Percentiles rank a stretch among this genome's conserved stretches.
Conservation (phyloP, 2,329 filamentous ascomycete genomes). For the Endoconidiophora laricicola region DNA sequence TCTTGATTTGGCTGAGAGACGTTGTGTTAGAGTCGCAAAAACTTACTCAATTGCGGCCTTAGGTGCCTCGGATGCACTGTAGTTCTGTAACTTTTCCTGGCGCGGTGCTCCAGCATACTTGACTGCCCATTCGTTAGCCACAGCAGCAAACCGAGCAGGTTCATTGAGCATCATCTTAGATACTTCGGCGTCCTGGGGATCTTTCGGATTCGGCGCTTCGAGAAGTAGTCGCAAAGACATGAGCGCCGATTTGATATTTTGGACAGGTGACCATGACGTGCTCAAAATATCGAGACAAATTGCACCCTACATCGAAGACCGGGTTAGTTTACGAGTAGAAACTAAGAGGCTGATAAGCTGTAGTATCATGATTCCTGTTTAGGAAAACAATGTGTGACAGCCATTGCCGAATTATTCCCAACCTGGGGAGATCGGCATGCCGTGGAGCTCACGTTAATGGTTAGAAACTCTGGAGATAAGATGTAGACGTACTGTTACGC, state of each 20-base stretch:
- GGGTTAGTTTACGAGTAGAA: background rate
- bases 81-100: constrained; percentile 20
- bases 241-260: constrained; percentile 90
- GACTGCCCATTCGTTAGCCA: constrained; percentile 83
- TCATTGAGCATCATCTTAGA: constrained; percentile 73
- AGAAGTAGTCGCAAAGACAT: constrained; percentile 87
- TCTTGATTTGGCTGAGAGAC: too few relatives aligned
- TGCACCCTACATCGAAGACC: constrained; percentile 48
- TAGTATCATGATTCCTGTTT: background rate
- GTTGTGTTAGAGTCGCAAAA: background rate
- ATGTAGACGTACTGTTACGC: constrained; percentile 56
- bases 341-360: background rate
- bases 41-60: constrained; percentile 15
- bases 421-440: background rate
- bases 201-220: constrained; percentile 83
- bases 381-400: background rate
- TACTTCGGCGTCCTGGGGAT: constrained; percentile 92
- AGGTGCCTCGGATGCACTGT: background rate
- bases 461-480: background rate
- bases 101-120: constrained; percentile 61
- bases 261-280: constrained; percentile 81
- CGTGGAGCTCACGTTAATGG: too few relatives aligned
- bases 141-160: constrained; percentile 61
- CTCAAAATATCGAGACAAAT: constrained; percentile 92
- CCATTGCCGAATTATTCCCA: background rate